Evolutionary conservation across 1,284 basidiomycete genomes (phyloP).

Genomic region (Ceratobasidium sp.): DNA sequence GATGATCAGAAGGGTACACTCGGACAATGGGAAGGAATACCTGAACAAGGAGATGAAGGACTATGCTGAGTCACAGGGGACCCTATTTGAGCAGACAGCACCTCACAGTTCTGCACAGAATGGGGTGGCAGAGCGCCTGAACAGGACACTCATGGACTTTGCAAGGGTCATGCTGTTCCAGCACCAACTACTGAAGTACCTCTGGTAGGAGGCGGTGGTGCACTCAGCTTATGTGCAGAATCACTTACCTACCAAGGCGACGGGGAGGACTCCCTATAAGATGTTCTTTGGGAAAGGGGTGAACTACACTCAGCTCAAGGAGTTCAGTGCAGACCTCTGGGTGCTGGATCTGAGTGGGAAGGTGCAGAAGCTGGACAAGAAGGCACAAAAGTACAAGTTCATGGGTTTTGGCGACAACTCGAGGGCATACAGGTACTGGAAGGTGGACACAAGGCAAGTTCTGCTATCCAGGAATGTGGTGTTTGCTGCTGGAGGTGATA

Average conservation of each 20-base stretch:
- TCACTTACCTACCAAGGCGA: neutral
- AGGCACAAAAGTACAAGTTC: neutral
- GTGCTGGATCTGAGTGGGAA: too few relatives aligned
- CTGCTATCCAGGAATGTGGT: neutral
- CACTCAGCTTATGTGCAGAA: constrained; percentile 3
- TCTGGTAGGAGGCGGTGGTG: constrained; percentile 38
- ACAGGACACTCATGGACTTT: constrained; percentile 24
- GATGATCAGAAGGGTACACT: too few relatives aligned
- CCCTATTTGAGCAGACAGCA: constrained; percentile 33
- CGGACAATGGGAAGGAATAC: too few relatives aligned
- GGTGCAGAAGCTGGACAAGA: too few relatives aligned
- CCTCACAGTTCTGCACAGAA: constrained; percentile 34
- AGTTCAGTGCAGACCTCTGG: constrained; percentile 22
- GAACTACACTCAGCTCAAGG: neutral
- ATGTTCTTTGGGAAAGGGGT: neutral
- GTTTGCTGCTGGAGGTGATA: neutral
- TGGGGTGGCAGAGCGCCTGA: constrained; percentile 40
- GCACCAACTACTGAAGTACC: constrained; percentile 1
- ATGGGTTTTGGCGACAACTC: too few relatives aligned
- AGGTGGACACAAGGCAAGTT: neutral
- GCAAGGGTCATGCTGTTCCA: constrained; percentile 17
- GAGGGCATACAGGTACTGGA: neutral
- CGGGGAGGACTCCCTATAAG: constrained; percentile 31
- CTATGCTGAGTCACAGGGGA: too few relatives aligned
- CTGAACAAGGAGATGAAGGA: too few relatives aligned